Evolutionary conservation across 78 protist genomes (phyloP).

Genomic region (Dictyostelium brefeldianum): DNA sequence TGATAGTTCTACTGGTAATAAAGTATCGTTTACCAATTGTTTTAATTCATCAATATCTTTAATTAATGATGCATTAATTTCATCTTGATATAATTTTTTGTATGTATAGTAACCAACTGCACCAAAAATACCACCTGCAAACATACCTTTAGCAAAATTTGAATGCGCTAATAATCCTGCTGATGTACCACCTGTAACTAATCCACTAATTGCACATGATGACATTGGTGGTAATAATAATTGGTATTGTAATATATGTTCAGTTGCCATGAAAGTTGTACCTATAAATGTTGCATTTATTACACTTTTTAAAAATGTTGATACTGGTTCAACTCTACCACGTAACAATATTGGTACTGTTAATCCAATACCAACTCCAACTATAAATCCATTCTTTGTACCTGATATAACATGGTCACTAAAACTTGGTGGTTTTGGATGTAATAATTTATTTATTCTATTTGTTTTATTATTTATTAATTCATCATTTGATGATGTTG

Average conservation of each 20-base stretch:
- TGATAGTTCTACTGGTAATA: not conserved
- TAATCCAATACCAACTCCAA: constrained; percentile 31
- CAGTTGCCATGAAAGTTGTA: constrained; percentile 12
- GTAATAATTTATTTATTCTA: not conserved
- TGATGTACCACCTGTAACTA: not conserved
- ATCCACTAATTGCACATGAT: not conserved
- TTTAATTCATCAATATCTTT: constrained; percentile 1
- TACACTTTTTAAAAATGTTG: constrained; percentile 11
- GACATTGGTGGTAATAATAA: constrained; percentile 31
- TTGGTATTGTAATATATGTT: constrained; percentile 10
- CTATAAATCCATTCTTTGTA: not conserved
- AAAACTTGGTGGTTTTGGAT: constrained; percentile 4
- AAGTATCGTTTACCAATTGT: not conserved
- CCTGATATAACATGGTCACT: not conserved
- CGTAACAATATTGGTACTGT: not conserved
- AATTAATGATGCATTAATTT: not conserved
- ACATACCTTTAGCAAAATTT: not conserved
- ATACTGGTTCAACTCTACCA: constrained; percentile 1
- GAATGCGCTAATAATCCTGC: not conserved
- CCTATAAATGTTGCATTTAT: constrained; percentile 40
- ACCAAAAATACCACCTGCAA: constrained; percentile 31
- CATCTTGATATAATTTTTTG: not conserved
- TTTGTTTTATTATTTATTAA: not conserved
- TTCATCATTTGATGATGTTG: not conserved
- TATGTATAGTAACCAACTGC: not conserved